Evolutionary conservation across 2,329 filamentous ascomycete species (phyloP), one percentile per base, ranked within the genome.

Genomic region (Akanthomyces lecanii): DNA sequence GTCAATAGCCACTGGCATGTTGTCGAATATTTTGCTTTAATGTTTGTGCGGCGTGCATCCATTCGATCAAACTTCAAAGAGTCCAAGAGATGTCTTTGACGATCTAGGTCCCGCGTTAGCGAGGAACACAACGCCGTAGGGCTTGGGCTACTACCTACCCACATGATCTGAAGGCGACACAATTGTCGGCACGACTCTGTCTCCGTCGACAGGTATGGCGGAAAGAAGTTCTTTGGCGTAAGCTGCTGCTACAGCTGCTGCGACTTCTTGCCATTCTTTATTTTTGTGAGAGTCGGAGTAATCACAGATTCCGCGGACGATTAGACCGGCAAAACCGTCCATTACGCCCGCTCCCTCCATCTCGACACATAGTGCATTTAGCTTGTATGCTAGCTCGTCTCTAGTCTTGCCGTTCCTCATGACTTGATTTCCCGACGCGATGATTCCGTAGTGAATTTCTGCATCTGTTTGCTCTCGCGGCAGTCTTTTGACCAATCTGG

Each of bases 221-320:
- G 4, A 23, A 2, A 59, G n/a, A 10, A 59, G 55, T 28, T 59
- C 62, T 61, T 68, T 70, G 5, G 67, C 64, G 57, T 64, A 71
- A 11, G 66, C 69, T 1, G 70, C 68, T 0, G 69, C 67, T 0
- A 65, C 67, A 14, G 65, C 60, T 6, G 70, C 65, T 8, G 69
- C 63, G 57, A 70, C 70, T 16, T 60, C 23, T 51, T 71, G 69
- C 70, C 67, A 72, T 28, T 14, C 33, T 10, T 69, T 64, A 58
- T 68, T 70, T 48, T 72, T 72, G 48, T 72, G 67, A 3, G 66
- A 64, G 50, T 74, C 72, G 3, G 71, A 64, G 52, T 75, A 75
- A 62, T 75, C 72, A 54, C 67, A 72, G 42, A 74, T 74, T 0
- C 75, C 75, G 5, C 74, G 69, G 28, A 78, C 73, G 0, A 72